Conservation (phyloP, 1,284 basidiomycete species). For the Naganishia albida region DNA sequence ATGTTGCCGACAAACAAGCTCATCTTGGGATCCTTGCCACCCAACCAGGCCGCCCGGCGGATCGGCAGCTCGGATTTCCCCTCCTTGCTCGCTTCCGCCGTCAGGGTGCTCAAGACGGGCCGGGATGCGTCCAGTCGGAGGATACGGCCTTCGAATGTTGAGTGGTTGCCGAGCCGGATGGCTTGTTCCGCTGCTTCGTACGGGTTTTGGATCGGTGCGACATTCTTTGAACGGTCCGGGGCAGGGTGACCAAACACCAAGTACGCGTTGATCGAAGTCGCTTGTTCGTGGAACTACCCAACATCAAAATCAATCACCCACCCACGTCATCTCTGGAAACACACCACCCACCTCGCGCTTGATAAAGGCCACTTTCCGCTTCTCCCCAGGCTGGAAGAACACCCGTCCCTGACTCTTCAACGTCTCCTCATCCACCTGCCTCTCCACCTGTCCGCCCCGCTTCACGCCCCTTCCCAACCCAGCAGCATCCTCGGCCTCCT, state of each 20-base stretch:
- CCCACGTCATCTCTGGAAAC: neutral
- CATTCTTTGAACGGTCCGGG: conserved; percentile 58
- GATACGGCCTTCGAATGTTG: conserved; percentile 70
- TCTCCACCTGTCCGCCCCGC: conserved; percentile 59
- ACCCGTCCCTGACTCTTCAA: conserved; percentile 47
- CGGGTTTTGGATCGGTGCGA: conserved; percentile 69
- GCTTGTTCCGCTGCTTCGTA: conserved; percentile 69
- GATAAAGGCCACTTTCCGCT: conserved; percentile 93
- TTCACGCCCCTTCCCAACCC: conserved; percentile 54
- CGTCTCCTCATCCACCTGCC: conserved; percentile 50
- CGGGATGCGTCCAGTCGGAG: conserved; percentile 72
- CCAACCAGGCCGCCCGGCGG: conserved; percentile 48
- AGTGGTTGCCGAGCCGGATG: conserved; percentile 68
- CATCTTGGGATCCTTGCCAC: conserved; percentile 67
- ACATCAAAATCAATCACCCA: neutral
- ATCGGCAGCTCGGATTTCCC: conserved; percentile 34
- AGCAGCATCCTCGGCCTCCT: conserved; percentile 58
- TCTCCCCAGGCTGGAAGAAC: conserved; percentile 78
- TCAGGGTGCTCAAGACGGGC: conserved; percentile 44
- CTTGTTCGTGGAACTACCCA: conserved; percentile 64
- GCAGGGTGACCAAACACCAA: conserved; percentile 76
- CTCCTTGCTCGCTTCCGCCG: conserved; percentile 44
- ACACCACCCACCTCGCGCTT: conserved; percentile 65
- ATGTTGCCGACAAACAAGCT: conserved; percentile 90
- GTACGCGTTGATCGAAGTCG: conserved; percentile 77